Evolutionary conservation across 371 early-diverging fungal genomes (phyloP), one percentile per base, ranked within the genome.

Genomic region (Rhizoclosmatium hyalinum): DNA sequence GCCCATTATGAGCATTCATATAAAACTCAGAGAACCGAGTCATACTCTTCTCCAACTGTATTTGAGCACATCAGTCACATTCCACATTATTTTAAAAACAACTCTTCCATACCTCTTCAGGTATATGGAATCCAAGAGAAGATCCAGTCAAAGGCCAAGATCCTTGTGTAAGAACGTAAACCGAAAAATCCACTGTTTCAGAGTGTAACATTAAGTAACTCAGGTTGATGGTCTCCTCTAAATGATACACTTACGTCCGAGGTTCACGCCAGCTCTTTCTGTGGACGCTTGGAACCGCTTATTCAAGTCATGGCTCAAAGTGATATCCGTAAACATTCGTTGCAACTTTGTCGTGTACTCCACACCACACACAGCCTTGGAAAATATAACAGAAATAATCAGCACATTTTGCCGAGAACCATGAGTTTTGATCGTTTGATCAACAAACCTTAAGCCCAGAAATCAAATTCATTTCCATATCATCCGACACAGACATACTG

Each of bases 331-430:
- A 70, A 94, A 92, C 95, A 96, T 95, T 44, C 94, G 87, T 72
- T 94, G 94, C 43, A 96, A 82, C 69, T 95, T 95, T n/a, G 88
- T 85, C 1, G 94, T 94, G 80, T 94, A 96, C 79, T 96, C 96
- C 46, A 90, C 87, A 43, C 96, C 96, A 73, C 95, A 95, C 4
- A 90, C 89, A 54, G 62, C 76, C 81, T 85, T 47, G 3, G 46
- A n/a, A 41, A 47, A 44, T n/a, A 32, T 2, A 41, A 54, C 32
- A 32, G 32, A 32, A 54, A 19, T 54, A 17, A 19, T 54, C 17
- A 19, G 19, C 32, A 32, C 32, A 32, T 32, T 32, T 32, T 32
- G 32, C 32, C 32, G 1, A 32, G 32, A 32, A 32, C 32, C 32
- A 32, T 32, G 32, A 32, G 32, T 32, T 32, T 32, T 32, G 32